Evolutionary conservation across 257 asterid species (phyloP).

Genomic region (Penstemon davidsonii): DNA sequence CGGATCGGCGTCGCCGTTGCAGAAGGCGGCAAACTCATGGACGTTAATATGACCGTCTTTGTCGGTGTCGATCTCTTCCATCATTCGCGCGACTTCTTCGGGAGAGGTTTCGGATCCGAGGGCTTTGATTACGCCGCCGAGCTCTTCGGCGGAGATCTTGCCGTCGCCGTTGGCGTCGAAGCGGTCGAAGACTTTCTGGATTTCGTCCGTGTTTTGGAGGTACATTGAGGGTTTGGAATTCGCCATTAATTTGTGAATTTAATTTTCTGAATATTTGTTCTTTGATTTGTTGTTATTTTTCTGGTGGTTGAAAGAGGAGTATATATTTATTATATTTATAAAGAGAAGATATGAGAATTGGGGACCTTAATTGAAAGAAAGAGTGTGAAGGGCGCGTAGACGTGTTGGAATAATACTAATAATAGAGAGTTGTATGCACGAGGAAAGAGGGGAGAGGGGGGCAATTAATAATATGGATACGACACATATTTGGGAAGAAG

Average conservation of each 20-base stretch:
- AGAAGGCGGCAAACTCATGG: slow-evolving; percentile 71
- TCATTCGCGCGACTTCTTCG: slow-evolving; percentile 56
- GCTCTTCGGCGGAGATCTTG: slow-evolving; percentile 76
- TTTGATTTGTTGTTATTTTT: not conserved
- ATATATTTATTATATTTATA: not conserved
- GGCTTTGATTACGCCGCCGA: slow-evolving; percentile 55
- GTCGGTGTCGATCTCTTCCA: slow-evolving; percentile 78
- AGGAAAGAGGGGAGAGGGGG: too few species aligned
- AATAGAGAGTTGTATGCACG: too few species aligned
- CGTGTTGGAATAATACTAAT: too few species aligned
- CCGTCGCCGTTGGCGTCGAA: slow-evolving; percentile 89
- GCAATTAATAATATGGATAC: too few species aligned
- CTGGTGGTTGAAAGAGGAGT: too few species aligned
- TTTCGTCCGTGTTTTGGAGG: slow-evolving; percentile 55
- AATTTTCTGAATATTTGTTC: not conserved
- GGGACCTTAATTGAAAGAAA: not conserved
- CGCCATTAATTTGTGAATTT: not conserved
- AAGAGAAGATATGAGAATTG: not conserved
- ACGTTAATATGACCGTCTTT: slow-evolving; percentile 77
- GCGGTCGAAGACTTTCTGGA: slow-evolving; percentile 59
- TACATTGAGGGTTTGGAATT: slow-evolving; percentile 34
- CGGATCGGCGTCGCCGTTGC: slow-evolving; percentile 40
- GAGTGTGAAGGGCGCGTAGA: too few species aligned
- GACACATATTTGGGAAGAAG: too few species aligned
- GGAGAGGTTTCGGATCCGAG: slow-evolving; percentile 64